These are phyloP conservation scores for Akebia trifoliata DNA, from an alignment of 164 flowering plant species.

Conservation along the genomic window DNA sequence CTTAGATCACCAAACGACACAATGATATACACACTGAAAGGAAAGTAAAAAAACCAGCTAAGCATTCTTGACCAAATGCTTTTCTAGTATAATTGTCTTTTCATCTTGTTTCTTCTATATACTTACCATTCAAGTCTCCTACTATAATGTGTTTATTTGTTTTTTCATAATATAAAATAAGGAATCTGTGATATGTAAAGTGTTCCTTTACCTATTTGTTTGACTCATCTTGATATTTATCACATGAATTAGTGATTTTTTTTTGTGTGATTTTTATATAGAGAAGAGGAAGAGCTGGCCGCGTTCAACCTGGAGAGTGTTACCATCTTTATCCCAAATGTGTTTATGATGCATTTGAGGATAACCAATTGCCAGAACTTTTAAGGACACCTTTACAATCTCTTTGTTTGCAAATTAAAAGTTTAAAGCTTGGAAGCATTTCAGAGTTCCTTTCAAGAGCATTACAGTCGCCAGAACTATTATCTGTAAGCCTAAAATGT, in stretches of 20 bases:
- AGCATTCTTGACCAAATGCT: no score
- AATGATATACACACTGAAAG: no score
- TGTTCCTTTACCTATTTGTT: background rate
- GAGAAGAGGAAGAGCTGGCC: slow-evolving; percentile 99
- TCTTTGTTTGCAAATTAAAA: slow-evolving; percentile 90
- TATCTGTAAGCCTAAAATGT: slow-evolving; percentile 48
- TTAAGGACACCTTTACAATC: slow-evolving; percentile 96
- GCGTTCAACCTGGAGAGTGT: slow-evolving; percentile 95
- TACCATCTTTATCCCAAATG: slow-evolving; percentile 93
- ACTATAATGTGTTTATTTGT: no score
- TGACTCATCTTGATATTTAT: background rate
- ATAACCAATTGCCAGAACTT: slow-evolving; percentile 91
- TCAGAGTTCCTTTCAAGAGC: slow-evolving; percentile 89
- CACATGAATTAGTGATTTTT: background rate
- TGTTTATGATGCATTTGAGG: slow-evolving; percentile 86
- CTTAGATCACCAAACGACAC: no score
- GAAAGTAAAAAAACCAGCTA: no score
- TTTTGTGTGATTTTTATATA: slow-evolving; percentile 21
- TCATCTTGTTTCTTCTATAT: no score
- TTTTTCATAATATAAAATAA: no score
- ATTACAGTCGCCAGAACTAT: slow-evolving; percentile 78
- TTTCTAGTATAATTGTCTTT: no score
- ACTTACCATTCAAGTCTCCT: no score
- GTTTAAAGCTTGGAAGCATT: slow-evolving; percentile 86
- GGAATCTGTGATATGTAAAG: background rate